These are phyloP conservation scores for Nakazawaea ambrosiae DNA, from an alignment of 805 yeast species.

Conservation along the genomic window DNA sequence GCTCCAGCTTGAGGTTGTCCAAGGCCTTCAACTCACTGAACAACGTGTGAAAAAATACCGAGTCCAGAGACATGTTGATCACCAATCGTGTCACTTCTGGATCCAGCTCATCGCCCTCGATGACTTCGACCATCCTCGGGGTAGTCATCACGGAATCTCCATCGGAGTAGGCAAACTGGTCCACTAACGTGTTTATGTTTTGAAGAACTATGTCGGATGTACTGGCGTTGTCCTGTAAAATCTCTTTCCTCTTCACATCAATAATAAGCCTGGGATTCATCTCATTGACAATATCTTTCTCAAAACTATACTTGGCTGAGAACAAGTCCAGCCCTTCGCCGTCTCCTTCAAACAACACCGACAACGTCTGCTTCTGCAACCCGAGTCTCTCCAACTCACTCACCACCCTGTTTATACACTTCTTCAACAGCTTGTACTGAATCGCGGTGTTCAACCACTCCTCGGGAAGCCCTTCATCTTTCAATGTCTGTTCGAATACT, in stretches of 20 bases:
- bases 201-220: constrained; percentile 14
- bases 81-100: constrained; percentile 11
- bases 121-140: constrained; percentile 4
- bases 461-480: constrained; percentile 53
- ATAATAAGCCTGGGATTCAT: constrained; percentile 34
- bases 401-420: constrained; percentile 59
- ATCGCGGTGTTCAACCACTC: constrained; percentile 67
- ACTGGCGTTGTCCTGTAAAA: neutral
- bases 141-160: neutral
- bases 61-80: constrained; percentile 45
- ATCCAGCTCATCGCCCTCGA: neutral
- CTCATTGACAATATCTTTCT: constrained; percentile 13
- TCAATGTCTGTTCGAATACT: constrained; percentile 54
- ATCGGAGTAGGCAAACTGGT: neutral
- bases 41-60: constrained; percentile 52
- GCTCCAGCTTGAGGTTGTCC: constrained; percentile 33
- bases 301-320: constrained; percentile 33
- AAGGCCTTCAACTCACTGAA: constrained; percentile 46
- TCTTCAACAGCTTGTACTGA: constrained; percentile 65
- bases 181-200: neutral
- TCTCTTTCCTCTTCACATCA: constrained; percentile 10
- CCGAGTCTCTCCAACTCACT: constrained; percentile 56
- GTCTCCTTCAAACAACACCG: constrained; percentile 1
- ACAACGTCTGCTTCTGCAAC: constrained; percentile 36
- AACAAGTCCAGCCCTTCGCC: constrained; percentile 28